Base-by-base conservation (phyloP, 495 filamentous ascomycete species). In the Talaromyces trachyspermus region DNA sequence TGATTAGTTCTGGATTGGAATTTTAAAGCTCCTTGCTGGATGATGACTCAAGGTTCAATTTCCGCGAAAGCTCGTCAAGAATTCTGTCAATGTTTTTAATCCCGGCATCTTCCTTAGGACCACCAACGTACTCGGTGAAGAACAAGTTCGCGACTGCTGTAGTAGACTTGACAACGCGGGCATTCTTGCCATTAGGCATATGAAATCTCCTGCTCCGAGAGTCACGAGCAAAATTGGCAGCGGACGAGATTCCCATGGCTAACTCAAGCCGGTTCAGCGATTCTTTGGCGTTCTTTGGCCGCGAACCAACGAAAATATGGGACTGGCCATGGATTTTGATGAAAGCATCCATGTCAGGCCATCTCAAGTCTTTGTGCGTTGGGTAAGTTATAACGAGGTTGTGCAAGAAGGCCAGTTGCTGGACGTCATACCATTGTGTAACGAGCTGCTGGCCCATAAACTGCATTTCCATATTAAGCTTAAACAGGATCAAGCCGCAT, bases 271-370 rank as follows among this genome's bases (percentile, higher is more conserved):
- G 30, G n/a, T 59, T 55, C 42, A 59, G 50, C 1, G 59, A 62
- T 43, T 62, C 57, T 1, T 7, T 49, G 24, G 54, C 52, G 35
- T 60, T 55, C 22, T 56, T 58, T 27, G 54, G 59, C 24, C 57
- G 59, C 15, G 52, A 51, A 18, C 59, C 56, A 48, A 59, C 35
- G 30, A 62, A 60, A 29, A 62, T 57, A 52, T 62, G 56, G 54
- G 59, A 57, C 18, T 62, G 57, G 48, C 59, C 59, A 43, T 62
- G 57, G 22, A 62, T 62, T 23, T 62, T 62, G 22, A 61, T 49
- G 36, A 63, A 61, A 33, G 57, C 50, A 35, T 66, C 59, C 61
- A 63, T 66, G 22, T 61, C 59, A 42, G 62, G 62, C 60, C 59
- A 65, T 30, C 37, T 51, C 48, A 60, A 14, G 43, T 60, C 40